Evolutionary conservation across 306 rosid species (phyloP), one percentile per base, ranked within the genome.

Genomic region (Rosa lucieae): DNA sequence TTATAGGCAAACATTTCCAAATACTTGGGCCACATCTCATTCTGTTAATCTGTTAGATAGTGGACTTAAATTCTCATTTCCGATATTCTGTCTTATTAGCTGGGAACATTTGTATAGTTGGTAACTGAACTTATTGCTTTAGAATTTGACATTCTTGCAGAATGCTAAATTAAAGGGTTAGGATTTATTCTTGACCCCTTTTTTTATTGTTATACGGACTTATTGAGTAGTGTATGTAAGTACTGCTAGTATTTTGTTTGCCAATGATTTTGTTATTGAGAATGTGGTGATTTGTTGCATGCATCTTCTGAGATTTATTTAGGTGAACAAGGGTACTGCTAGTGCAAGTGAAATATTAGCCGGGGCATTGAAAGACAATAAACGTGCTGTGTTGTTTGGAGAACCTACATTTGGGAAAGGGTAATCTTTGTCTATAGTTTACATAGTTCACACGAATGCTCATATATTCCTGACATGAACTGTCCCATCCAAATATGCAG

Each of bases 291-390:
- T 1, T n/a, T 40, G 68, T 26, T 67, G 55, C 48, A 62, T 42
- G 55, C n/a, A 17, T 59, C 40, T 23, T 23, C 80, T 37, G 89
- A 73, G 79, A 51, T 74, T 86, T 5, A 76, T 67, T 67, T 77
- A 95, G 99, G 99, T 95, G 80, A 93, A 93, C 77, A 93, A 93
- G 89, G 99, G 99, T 87, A 95, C 99, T 47, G 99, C 99, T 40
- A 95, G 99, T 88, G 98, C 99, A 35, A 95, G 99, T 73, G 99
- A 95, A 86, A 95, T 95, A 69, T 89, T 95, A 84, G 99, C 99
- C 0, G 99, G 98, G 55, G 98, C 99, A 20, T 78, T 95, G 91
- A 95, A 95, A 79, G 99, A 95, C 81, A 93, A 93, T 72, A 95
- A 95, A 76, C 90, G 99, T 3, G 99, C 99, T 39, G 83, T 90